Evolutionary conservation across 2,329 filamentous ascomycete species (phyloP), one percentile per base, ranked within the genome.

Genomic region (Lizonia empirigonia): DNA sequence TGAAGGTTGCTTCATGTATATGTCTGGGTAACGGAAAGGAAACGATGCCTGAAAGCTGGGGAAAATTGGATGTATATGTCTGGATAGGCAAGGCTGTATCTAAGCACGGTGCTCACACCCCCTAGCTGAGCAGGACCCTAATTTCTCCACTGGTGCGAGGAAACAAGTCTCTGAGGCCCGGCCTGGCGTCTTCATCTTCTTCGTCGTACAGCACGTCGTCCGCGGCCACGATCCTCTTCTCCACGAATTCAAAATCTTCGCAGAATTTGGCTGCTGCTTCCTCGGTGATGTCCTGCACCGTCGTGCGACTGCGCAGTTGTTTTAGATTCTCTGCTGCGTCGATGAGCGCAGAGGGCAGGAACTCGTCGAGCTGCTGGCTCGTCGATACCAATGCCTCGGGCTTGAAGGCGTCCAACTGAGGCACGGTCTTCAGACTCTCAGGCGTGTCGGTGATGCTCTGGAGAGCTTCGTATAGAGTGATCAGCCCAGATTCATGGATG

Each of bases 271-370:
- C 86, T 0, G 91, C 89, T 0, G 92, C 93, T 58, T 89, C 84
- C 63, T 95, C 90, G 0, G 90, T 94, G 39, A 96, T 83, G 37
- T 86, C 80, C 38, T 90, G 84, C 12, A 88, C 87, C 50, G 96
- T 76, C 9, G 80, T 80, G 1, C 88, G 83, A 64, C 90, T 89
- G 55, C 88, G 85, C 1, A 99, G 76, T 33, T 84, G 79, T 58
- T 87, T 87, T 20, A 97, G 74, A 53, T 91, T 90, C 41, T 94
- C 89, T 62, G 90, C 85, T 2, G 92, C 92, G 69, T 99, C 94
- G 80, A 97, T 93, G 23, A 96, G 80, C 2, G 93, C 94, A 1
- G 91, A 95, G 0, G 94, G 92, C 19, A 99, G 78, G 75, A 97
- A 99, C 54, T 91, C 86, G 67, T 99, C 94, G 6, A 99, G 79